phyloP scores from a whole-genome alignment of 2,329 filamentous ascomycete species.

The Gyromitra esculenta region DNA sequence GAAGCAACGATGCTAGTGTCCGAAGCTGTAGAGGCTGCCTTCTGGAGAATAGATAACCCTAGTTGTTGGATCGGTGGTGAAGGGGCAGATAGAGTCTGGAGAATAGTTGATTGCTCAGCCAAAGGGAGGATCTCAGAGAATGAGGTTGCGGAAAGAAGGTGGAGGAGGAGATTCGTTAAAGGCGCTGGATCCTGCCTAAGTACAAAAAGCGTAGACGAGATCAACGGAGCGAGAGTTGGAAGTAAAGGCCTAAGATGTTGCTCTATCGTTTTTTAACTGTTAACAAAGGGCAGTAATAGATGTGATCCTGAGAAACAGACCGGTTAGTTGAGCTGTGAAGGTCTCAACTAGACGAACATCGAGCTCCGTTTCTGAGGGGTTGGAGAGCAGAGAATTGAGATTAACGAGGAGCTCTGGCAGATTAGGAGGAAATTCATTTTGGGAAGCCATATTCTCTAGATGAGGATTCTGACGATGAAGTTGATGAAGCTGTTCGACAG shows the following conservation, averaged over 20 bases:
- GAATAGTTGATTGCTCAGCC: conserved; percentile 23
- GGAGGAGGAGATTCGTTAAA: conserved; percentile 49
- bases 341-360: conserved; percentile 46
- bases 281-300: conserved; percentile 21
- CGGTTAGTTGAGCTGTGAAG: conserved; percentile 49
- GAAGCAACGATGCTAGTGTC: conserved; percentile 50
- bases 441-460: conserved; percentile 30
- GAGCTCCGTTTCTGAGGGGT: conserved; percentile 38
- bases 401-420: conserved; percentile 35
- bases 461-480: not conserved
- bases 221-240: conserved; percentile 40
- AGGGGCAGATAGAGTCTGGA: conserved; percentile 39
- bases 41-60: conserved; percentile 47
- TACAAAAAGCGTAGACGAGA: conserved; percentile 32
- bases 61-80: conserved; percentile 43
- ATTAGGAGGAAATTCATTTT: conserved; percentile 12
- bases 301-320: conserved; percentile 18
- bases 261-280: conserved; percentile 23
- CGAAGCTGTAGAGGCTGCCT: conserved; percentile 41
- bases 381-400: conserved; percentile 41
- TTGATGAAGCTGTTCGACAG: not conserved
- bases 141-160: conserved; percentile 38
- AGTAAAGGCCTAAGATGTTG: conserved; percentile 40
- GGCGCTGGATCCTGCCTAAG: conserved; percentile 42
- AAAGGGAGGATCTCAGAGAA: conserved; percentile 49